These are phyloP conservation scores for Diatrype stigma DNA, from an alignment of 2,329 filamentous ascomycete species.

Conservation along the genomic window DNA sequence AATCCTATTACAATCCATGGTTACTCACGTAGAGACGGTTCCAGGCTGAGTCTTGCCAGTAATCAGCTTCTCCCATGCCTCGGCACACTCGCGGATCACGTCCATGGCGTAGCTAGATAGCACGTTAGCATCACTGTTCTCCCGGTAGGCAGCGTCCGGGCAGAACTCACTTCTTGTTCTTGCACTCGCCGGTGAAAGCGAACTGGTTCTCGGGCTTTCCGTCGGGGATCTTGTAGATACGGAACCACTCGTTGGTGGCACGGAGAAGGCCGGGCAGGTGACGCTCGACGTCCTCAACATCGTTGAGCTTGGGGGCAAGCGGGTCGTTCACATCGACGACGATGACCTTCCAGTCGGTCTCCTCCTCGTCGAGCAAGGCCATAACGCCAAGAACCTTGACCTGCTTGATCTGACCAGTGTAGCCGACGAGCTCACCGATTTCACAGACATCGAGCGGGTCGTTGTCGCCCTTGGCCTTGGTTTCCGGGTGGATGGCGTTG, in stretches of 20 bases:
- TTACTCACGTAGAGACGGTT: conserved; percentile 74
- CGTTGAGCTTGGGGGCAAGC: conserved; percentile 91
- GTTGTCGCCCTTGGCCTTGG: conserved; percentile 98
- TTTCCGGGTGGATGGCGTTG: conserved; percentile 92
- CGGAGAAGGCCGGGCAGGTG: conserved; percentile 95
- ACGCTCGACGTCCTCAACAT: conserved; percentile 97
- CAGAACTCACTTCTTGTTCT: conserved; percentile 83
- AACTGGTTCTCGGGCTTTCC: conserved; percentile 99
- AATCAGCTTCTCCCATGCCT: conserved; percentile 96
- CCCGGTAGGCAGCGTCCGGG: not conserved
- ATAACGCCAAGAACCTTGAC: conserved; percentile 99
- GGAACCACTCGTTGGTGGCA: conserved; percentile 99
- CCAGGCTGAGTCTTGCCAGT: conserved; percentile 79
- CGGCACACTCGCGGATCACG: conserved; percentile 89
- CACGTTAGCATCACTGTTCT: conserved; percentile 18
- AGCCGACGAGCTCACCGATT: conserved; percentile 96
- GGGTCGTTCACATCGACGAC: conserved; percentile 99
- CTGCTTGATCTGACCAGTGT: conserved; percentile 96
- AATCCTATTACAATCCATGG: not conserved
- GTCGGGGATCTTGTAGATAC: conserved; percentile 99
- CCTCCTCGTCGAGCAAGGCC: conserved; percentile 97
- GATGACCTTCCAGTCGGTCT: conserved; percentile 99
- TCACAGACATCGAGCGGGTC: conserved; percentile 99
- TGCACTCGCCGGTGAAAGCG: conserved; percentile 99
- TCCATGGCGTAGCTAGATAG: conserved; percentile 77